Percentiles rank a stretch among this genome's conserved stretches.
Conservation (phyloP, 1,139 yeast genomes). For the Blastobotrys petasosporus region DNA sequence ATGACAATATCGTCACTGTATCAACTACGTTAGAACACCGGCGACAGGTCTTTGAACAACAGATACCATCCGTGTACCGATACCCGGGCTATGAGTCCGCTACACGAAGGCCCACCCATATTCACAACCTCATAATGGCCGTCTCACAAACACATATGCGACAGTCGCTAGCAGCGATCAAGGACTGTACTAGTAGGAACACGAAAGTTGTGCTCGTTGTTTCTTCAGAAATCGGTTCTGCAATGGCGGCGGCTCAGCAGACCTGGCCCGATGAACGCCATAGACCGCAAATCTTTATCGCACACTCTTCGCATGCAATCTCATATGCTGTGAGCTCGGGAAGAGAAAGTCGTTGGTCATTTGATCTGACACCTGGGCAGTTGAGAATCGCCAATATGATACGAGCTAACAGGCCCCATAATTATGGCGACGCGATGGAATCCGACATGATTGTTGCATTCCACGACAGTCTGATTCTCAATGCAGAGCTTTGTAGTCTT, state of each 20-base stretch:
- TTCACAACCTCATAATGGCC: slow-evolving; percentile 1
- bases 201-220: too few relatives aligned
- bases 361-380: neutral
- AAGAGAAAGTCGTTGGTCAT: too few relatives aligned
- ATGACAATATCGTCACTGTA: neutral
- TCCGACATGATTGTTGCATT: slow-evolving; percentile 1
- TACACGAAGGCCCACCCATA: neutral
- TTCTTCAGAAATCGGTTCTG: too few relatives aligned
- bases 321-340: too few relatives aligned
- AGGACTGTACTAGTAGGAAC: neutral
- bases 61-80: neutral
- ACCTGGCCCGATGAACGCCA: too few relatives aligned
- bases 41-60: neutral
- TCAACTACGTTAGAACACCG: neutral
- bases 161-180: neutral
- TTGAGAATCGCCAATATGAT: neutral
- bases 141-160: neutral
- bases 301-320: too few relatives aligned
- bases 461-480: neutral
- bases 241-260: too few relatives aligned
- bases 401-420: neutral
- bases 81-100: too few relatives aligned
- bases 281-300: too few relatives aligned
- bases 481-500: neutral
- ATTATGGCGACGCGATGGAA: neutral